Percentiles rank a stretch among this genome's conserved stretches.
These are phyloP conservation scores for Verticillium dahliae DNA, from an alignment of 2,329 filamentous ascomycete genomes.

Conservation along the genomic window DNA sequence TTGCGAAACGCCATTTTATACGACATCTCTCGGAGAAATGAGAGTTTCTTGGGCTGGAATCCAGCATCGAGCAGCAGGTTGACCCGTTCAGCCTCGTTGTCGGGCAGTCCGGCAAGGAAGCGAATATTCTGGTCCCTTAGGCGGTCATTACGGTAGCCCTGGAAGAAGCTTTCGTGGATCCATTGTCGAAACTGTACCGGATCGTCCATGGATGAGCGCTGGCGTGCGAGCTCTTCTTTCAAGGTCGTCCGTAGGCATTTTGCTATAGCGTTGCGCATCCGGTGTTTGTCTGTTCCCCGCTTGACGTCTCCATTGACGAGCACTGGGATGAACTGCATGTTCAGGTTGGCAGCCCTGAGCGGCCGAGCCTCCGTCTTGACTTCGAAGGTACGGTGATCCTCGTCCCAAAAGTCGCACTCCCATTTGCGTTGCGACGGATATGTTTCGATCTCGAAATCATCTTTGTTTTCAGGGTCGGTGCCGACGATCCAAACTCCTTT, in stretches of 20 bases:
- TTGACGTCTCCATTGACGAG: slow-evolving; percentile 23
- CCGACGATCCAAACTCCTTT: slow-evolving; percentile 73
- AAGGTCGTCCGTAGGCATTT: slow-evolving; percentile 44
- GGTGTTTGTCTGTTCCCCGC: slow-evolving; percentile 45
- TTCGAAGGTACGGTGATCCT: slow-evolving; percentile 57
- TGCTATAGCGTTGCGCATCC: slow-evolving; percentile 42
- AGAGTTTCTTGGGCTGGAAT: slow-evolving; percentile 44
- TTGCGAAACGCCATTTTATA: slow-evolving; percentile 40
- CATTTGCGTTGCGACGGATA: slow-evolving; percentile 66
- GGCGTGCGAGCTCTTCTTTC: slow-evolving; percentile 40
- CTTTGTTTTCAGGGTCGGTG: slow-evolving; percentile 32
- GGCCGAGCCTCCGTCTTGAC: slow-evolving; percentile 42
- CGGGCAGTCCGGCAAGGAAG: slow-evolving; percentile 45
- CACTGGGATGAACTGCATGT: slow-evolving; percentile 63
- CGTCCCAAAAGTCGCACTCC: slow-evolving; percentile 38
- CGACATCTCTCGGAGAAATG: slow-evolving; percentile 41
- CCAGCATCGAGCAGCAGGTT: slow-evolving; percentile 52
- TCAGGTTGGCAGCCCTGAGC: slow-evolving; percentile 48
- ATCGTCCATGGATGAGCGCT: slow-evolving; percentile 43
- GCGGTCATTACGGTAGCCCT: slow-evolving; percentile 24
- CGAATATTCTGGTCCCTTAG: slow-evolving; percentile 30
- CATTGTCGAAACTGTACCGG: slow-evolving; percentile 47
- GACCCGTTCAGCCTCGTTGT: slow-evolving; percentile 41
- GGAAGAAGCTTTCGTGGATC: slow-evolving; percentile 33
- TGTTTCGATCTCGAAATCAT: slow-evolving; percentile 58